Evolutionary conservation across 2,329 filamentous ascomycete species (phyloP).

Genomic region (Pseudodiploospora longispora): DNA sequence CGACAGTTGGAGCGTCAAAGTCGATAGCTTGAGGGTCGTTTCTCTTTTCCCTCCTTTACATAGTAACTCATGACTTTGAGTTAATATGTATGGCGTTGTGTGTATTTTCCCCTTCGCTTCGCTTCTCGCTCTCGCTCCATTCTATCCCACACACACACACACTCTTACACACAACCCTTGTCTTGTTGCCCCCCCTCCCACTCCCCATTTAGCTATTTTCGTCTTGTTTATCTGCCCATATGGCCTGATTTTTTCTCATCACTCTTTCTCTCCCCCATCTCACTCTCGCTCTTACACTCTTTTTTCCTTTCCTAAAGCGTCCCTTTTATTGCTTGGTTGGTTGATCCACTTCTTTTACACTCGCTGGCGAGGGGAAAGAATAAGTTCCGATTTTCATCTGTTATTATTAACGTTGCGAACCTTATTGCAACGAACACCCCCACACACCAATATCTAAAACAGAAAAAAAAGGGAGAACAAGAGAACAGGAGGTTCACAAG

Average conservation of each 20-base stretch:
- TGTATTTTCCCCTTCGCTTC: too few relatives aligned
- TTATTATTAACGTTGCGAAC: not conserved
- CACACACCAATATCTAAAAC: not conserved
- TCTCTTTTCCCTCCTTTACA: not conserved
- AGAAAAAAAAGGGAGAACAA: too few relatives aligned
- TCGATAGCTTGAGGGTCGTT: conserved; percentile 5
- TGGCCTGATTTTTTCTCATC: not conserved
- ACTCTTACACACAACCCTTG: too few relatives aligned
- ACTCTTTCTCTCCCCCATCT: conserved; percentile 4
- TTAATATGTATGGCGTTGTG: too few relatives aligned
- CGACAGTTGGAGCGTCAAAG: conserved; percentile 1
- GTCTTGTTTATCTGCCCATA: too few relatives aligned
- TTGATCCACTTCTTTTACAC: not conserved
- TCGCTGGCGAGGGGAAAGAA: conserved; percentile 7
- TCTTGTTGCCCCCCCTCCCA: too few relatives aligned
- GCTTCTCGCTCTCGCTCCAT: too few relatives aligned
- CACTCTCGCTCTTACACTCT: not conserved
- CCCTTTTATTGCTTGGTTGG: too few relatives aligned
- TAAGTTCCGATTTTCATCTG: not conserved
- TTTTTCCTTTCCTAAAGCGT: not conserved
- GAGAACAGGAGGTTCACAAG: not conserved
- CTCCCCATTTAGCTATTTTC: too few relatives aligned
- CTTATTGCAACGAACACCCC: not conserved
- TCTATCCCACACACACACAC: too few relatives aligned
- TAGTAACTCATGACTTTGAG: too few relatives aligned